phyloP scores from a whole-genome alignment of 192 early-diverging fungal genomes.

The Coemansia asiatica region DNA sequence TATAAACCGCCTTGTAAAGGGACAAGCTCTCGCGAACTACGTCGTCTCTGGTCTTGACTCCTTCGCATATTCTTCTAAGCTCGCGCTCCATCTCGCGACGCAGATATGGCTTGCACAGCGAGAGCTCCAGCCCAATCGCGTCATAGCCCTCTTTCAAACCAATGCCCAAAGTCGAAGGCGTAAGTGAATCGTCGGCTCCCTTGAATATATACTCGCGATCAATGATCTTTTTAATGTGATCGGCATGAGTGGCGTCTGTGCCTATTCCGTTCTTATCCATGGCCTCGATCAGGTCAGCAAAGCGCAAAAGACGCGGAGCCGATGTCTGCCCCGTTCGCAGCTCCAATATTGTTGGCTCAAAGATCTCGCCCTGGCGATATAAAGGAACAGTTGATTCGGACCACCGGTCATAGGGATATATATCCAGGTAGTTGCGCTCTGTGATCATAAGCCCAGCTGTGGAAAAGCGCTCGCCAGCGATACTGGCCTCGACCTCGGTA shows the following conservation, averaged over 20 bases:
- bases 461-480: slow-evolving; percentile 76
- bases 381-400: slow-evolving; percentile 66
- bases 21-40: slow-evolving; percentile 68
- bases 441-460: slow-evolving; percentile 71
- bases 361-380: slow-evolving; percentile 66
- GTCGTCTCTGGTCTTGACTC: slow-evolving; percentile 61
- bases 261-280: slow-evolving; percentile 97
- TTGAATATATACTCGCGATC: slow-evolving; percentile 85
- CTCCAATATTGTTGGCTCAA: slow-evolving; percentile 66
- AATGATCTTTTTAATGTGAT: slow-evolving; percentile 92
- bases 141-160: slow-evolving; percentile 86
- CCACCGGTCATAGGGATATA: slow-evolving; percentile 94
- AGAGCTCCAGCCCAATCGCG: slow-evolving; percentile 79
- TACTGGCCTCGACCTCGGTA: slow-evolving; percentile 68
- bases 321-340: slow-evolving; percentile 70
- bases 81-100: slow-evolving; percentile 82
- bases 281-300: slow-evolving; percentile 80
- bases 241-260: slow-evolving; percentile 95
- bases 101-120: slow-evolving; percentile 85
- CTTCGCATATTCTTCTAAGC: slow-evolving; percentile 72
- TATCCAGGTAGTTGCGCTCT: slow-evolving; percentile 88
- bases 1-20: slow-evolving; percentile 75
- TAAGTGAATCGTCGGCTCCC: slow-evolving; percentile 56
- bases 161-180: slow-evolving; percentile 84
- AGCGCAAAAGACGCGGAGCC: slow-evolving; percentile 75